These are phyloP conservation scores for Lasiosphaeris hirsuta DNA, from an alignment of 495 filamentous ascomycete genomes.

Conservation along the genomic window DNA sequence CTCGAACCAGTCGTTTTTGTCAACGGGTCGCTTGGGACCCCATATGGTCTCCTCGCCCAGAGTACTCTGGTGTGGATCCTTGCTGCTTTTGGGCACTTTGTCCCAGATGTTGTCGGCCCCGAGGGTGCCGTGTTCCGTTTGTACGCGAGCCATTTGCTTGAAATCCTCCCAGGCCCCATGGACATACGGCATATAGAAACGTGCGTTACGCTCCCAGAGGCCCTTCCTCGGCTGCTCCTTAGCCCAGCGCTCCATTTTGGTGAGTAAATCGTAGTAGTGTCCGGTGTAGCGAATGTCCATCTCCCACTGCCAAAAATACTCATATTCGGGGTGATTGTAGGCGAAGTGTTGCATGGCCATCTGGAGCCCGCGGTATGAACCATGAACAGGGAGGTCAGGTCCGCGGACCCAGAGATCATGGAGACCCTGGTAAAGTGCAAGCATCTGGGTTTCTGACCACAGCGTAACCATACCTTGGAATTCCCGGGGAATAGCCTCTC, in stretches of 20 bases:
- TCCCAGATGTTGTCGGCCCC: slow-evolving; percentile 70
- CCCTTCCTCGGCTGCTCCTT: slow-evolving; percentile 81
- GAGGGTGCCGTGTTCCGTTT: slow-evolving; percentile 77
- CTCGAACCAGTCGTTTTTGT: slow-evolving; percentile 63
- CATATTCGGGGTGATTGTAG: slow-evolving; percentile 85
- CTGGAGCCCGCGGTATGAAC: slow-evolving; percentile 84
- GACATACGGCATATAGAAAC: slow-evolving; percentile 86
- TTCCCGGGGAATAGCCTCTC: slow-evolving; percentile 72
- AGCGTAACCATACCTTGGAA: slow-evolving; percentile 85
- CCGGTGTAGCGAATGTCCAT: slow-evolving; percentile 96
- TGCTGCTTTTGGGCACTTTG: slow-evolving; percentile 32
- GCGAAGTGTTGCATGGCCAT: slow-evolving; percentile 96
- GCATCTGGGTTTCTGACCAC: slow-evolving; percentile 92
- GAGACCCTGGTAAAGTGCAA: slow-evolving; percentile 77
- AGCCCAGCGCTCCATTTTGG: slow-evolving; percentile 70
- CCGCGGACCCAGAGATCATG: slow-evolving; percentile 68
- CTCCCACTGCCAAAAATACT: slow-evolving; percentile 98
- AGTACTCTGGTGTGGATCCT: slow-evolving; percentile 24
- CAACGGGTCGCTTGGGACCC: slow-evolving; percentile 72
- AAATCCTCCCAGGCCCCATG: slow-evolving; percentile 94
- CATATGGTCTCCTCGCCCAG: slow-evolving; percentile 69
- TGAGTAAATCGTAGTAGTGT: slow-evolving; percentile 91
- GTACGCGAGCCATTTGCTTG: slow-evolving; percentile 84
- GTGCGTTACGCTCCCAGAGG: slow-evolving; percentile 87
- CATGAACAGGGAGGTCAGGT: slow-evolving; percentile 70